Evolutionary conservation across 2,329 filamentous ascomycete species (phyloP).

Genomic region (Penicillium sp.): DNA sequence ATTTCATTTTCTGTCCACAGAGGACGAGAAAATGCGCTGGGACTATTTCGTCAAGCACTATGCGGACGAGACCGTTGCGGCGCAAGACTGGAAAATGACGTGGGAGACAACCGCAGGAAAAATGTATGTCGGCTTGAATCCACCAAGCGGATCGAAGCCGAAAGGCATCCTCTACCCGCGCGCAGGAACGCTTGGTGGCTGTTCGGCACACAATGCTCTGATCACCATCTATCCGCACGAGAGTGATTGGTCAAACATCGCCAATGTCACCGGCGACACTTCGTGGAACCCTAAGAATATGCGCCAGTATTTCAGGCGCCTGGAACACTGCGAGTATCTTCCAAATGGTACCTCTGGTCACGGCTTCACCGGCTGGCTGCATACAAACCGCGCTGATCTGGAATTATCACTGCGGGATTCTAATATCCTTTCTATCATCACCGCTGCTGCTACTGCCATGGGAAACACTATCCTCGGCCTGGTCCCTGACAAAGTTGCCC

Average conservation of each 20-base stretch:
- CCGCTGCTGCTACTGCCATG: slow-evolving; percentile 33
- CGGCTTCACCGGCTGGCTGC: slow-evolving; percentile 29
- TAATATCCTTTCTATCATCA: slow-evolving; percentile 48
- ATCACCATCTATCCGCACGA: slow-evolving; percentile 59
- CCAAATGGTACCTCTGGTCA: slow-evolving; percentile 46
- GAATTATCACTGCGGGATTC: too few species aligned
- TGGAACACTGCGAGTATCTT: slow-evolving; percentile 57
- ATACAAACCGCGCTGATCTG: slow-evolving; percentile 13
- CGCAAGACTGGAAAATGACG: slow-evolving; percentile 35
- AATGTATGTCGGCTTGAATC: slow-evolving; percentile 54
- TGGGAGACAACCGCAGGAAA: slow-evolving; percentile 47
- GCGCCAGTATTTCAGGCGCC: slow-evolving; percentile 54
- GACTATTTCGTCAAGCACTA: too few species aligned
- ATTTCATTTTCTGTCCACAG: too few species aligned
- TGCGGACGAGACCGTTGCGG: too few species aligned
- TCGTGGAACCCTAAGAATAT: slow-evolving; percentile 60
- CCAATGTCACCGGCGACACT: slow-evolving; percentile 57
- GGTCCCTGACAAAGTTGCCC: too few species aligned
- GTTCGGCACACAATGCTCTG: slow-evolving; percentile 61
- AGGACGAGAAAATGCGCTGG: too few species aligned
- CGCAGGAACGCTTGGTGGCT: slow-evolving; percentile 57
- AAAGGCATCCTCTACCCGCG: slow-evolving; percentile 60
- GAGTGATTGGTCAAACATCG: slow-evolving; percentile 60
- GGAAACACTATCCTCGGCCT: too few species aligned
- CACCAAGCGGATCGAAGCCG: slow-evolving; percentile 51